A percentile compares a stretch with the other conserved stretches of the same genome.
These are phyloP conservation scores for Inga oerstediana DNA, from an alignment of 306 rosid genomes.

Conservation along the genomic window DNA sequence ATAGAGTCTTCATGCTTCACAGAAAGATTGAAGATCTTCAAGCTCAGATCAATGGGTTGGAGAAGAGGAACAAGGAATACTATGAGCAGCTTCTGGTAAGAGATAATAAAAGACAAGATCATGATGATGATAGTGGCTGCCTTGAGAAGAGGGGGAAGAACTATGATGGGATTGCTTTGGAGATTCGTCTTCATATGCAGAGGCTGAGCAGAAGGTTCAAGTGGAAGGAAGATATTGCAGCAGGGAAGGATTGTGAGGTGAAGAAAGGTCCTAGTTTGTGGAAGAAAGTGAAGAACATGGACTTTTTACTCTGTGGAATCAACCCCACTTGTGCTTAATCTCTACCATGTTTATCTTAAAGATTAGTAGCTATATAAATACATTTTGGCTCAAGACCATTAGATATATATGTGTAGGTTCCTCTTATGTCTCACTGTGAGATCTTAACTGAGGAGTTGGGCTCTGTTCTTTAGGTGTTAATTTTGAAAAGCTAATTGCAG, in stretches of 20 bases:
- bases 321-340: conserved; percentile 46
- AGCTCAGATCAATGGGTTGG: conserved; percentile 79
- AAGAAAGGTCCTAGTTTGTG: conserved; percentile 52
- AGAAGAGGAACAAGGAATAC: conserved; percentile 86
- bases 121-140: conserved; percentile 17
- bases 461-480: background rate
- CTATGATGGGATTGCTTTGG: conserved; percentile 52
- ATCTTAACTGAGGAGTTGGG: background rate
- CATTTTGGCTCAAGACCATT: conserved; percentile 22
- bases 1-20: conserved; percentile 72
- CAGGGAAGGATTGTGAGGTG: conserved; percentile 22
- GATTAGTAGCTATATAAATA: conserved; percentile 2
- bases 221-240: conserved; percentile 36
- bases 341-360: background rate
- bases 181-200: conserved; percentile 58
- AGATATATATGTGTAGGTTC: background rate
- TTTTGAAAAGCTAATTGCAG: background rate
- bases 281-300: conserved; percentile 76
- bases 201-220: conserved; percentile 45
- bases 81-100: conserved; percentile 59
- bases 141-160: conserved; percentile 29
- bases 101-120: conserved; percentile 29
- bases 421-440: background rate
- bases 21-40: conserved; percentile 86
- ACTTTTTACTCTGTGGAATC: conserved; percentile 73